phyloP scores from a whole-genome alignment of 1,139 yeast genomes.

The Protomyces inouyei region DNA sequence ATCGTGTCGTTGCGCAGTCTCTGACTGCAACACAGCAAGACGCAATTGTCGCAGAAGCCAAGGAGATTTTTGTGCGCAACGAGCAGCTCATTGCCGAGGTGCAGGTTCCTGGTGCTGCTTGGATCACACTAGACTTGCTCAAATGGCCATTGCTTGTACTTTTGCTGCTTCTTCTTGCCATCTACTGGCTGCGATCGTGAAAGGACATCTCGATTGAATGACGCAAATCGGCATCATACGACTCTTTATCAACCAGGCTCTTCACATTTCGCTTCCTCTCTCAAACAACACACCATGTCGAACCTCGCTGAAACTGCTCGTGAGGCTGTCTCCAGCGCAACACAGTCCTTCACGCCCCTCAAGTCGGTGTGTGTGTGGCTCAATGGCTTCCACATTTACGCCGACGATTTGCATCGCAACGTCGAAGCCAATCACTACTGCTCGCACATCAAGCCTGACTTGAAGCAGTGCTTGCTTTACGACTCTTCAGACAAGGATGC shows the following conservation, averaged over 20 bases:
- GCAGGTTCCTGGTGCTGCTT: neutral
- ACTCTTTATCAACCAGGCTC: neutral
- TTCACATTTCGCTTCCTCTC: neutral
- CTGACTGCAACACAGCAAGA: slow-evolving; percentile 65
- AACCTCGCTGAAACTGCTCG: slow-evolving; percentile 11
- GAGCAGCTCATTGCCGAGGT: slow-evolving; percentile 36
- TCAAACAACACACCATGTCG: neutral
- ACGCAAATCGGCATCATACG: neutral
- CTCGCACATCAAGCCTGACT: slow-evolving; percentile 15
- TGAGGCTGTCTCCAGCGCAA: slow-evolving; percentile 13
- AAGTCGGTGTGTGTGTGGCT: slow-evolving; percentile 21
- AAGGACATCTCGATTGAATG: neutral
- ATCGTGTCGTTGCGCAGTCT: slow-evolving; percentile 63
- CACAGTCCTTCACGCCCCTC: slow-evolving; percentile 22
- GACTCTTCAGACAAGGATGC: slow-evolving; percentile 19
- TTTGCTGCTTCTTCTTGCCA: neutral
- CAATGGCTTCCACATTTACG: slow-evolving; percentile 27
- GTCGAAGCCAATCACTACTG: slow-evolving; percentile 28
- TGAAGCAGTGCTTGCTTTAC: slow-evolving; percentile 27
- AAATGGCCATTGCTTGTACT: neutral
- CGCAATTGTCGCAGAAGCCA: slow-evolving; percentile 64
- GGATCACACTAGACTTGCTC: slow-evolving; percentile 3
- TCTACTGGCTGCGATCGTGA: neutral
- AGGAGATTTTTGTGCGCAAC: slow-evolving; percentile 61
- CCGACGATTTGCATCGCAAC: slow-evolving; percentile 20